phyloP scores from a whole-genome alignment of 495 filamentous ascomycete species.

The Melanomma pulvis-pyrius region DNA sequence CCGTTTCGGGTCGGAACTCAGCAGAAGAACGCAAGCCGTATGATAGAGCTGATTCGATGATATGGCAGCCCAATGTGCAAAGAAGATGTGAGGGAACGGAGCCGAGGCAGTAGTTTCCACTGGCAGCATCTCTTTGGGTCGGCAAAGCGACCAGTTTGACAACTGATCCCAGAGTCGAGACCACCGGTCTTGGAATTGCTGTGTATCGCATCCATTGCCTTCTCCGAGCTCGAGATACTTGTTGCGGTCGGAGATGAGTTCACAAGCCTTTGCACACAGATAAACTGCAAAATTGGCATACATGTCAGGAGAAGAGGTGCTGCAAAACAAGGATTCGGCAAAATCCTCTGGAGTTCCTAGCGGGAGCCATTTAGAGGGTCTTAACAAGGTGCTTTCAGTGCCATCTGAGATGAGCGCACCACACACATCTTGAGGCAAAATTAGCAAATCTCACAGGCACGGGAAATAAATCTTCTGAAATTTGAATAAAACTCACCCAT shows the following conservation, averaged over 20 bases:
- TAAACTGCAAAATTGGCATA: slow-evolving; percentile 55
- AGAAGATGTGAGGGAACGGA: slow-evolving; percentile 53
- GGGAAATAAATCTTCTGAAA: background rate
- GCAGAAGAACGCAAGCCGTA: slow-evolving; percentile 52
- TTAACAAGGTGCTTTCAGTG: slow-evolving; percentile 49
- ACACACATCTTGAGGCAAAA: slow-evolving; percentile 1
- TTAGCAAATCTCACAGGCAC: background rate
- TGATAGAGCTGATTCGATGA: slow-evolving; percentile 56
- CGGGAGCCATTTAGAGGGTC: slow-evolving; percentile 50
- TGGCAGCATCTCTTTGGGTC: slow-evolving; percentile 48
- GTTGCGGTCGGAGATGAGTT: slow-evolving; percentile 50
- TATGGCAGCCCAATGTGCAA: slow-evolving; percentile 53
- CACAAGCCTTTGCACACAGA: slow-evolving; percentile 48
- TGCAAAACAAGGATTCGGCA: slow-evolving; percentile 8
- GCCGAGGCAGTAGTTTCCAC: slow-evolving; percentile 42
- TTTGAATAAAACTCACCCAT: background rate
- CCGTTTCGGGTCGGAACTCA: slow-evolving; percentile 48
- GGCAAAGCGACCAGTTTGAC: slow-evolving; percentile 48
- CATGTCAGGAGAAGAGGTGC: slow-evolving; percentile 38
- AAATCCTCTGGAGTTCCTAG: slow-evolving; percentile 25
- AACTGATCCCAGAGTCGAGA: slow-evolving; percentile 50
- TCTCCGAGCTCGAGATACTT: slow-evolving; percentile 43
- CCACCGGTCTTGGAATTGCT: slow-evolving; percentile 45
- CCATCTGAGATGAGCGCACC: slow-evolving; percentile 36
- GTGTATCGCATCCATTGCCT: slow-evolving; percentile 17